Percentiles rank a stretch among this genome's conserved stretches.
These are phyloP conservation scores for Diaporthe vaccinii DNA, from an alignment of 2,329 filamentous ascomycete species.

Conservation along the genomic window DNA sequence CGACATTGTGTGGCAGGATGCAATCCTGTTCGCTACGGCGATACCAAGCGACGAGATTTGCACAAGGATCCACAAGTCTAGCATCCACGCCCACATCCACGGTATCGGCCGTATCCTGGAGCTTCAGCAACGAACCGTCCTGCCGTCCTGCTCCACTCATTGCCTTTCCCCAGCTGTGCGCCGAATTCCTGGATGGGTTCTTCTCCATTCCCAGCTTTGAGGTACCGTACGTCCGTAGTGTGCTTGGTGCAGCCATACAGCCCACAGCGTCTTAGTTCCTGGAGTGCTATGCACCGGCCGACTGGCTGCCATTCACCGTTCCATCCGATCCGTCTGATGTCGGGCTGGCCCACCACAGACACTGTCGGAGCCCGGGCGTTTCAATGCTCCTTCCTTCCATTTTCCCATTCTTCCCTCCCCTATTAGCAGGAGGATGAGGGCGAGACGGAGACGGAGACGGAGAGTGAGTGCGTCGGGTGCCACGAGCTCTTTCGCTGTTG, in stretches of 20 bases:
- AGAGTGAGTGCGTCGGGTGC: not conserved
- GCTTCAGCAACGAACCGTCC: not conserved
- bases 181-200: not conserved
- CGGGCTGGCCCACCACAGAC: not conserved
- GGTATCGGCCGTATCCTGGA: not conserved
- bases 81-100: not conserved
- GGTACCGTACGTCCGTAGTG: not conserved
- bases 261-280: not conserved
- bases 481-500: not conserved
- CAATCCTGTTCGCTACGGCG: not conserved
- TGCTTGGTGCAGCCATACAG: not conserved
- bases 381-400: not conserved
- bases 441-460: not conserved
- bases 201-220: not conserved
- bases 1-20: not conserved
- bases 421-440: not conserved
- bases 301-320: not conserved
- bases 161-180: constrained; percentile 10
- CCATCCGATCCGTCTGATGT: constrained; percentile 12
- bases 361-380: not conserved
- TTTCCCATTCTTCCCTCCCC: not conserved
- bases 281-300: not conserved
- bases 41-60: not conserved
- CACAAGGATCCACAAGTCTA: not conserved
- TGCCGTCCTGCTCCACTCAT: not conserved